Base-by-base conservation (phyloP, 345 rosid species). In the Leavenworthia alabamica region DNA sequence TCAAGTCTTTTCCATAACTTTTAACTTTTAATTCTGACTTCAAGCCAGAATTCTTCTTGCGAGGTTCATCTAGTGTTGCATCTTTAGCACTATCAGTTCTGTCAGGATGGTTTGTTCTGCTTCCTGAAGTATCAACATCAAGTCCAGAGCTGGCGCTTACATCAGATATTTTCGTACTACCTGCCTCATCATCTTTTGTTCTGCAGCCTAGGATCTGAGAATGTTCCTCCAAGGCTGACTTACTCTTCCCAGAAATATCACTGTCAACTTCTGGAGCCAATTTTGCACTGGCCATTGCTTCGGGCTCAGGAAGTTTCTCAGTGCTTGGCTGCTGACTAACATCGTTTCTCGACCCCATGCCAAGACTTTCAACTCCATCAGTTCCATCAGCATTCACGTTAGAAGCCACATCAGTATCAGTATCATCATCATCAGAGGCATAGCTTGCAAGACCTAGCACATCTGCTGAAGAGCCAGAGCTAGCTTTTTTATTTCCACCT, bases 401-500 rank as follows among this genome's bases (percentile, higher is more conserved):
- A 33, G 87, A 85, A 42, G 85, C 92, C 53, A 91, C 72, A 74
- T 57, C 66, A 32, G 70, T 75, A 41, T 49, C 77, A 44, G 56
- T 77, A 73, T 81, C 81, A 8, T 79, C 85, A 44, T 93, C 93
- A 51, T 94, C 99, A 50, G 99, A 83, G 64, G 88, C 83, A 83
- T 94, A 94, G 75, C 75, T 89, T 66, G 73, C 96, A 61, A 94
- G 99, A 74, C 99, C 99, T 70, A 90, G 74, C 20, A 94, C 61
- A 86, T 86, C 83, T 55, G 84, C 92, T 48, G 84, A 78, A 28
- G 81, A 67, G 59, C 80, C 75, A 26, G 89, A 77, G 73, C 81
- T 78, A 66, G 83, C 68, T 28, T 76, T 83, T 73, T 79, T 85
- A 60, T 60, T 63, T 67, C 46, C 60, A 63, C 66, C 79, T 50